Percentiles rank a stretch among this genome's conserved stretches.
phyloP scores from a whole-genome alignment of 2,329 filamentous ascomycete genomes.

The Alternaria brassicicola region DNA sequence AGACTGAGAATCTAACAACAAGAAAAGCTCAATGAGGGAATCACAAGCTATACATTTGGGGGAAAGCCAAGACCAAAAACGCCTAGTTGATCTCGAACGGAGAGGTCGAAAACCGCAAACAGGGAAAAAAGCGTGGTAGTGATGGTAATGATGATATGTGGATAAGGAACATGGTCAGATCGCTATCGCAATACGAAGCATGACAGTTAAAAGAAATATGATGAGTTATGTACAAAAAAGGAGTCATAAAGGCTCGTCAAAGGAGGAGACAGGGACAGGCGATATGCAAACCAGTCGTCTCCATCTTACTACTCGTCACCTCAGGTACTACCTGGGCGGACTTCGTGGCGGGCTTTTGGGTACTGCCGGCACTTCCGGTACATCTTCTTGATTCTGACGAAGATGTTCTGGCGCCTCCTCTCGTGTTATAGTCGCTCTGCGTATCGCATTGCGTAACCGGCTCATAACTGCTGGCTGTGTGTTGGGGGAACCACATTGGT shows the following conservation, averaged over 20 bases:
- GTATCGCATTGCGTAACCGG: constrained; percentile 40
- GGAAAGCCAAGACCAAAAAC: neutral
- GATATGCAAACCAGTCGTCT: constrained; percentile 9
- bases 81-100: neutral
- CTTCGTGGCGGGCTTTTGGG: constrained; percentile 30
- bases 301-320: constrained; percentile 1
- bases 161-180: constrained; percentile 1
- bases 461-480: constrained; percentile 29
- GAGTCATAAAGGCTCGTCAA: constrained; percentile 10
- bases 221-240: constrained; percentile 10
- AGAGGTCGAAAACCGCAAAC: neutral
- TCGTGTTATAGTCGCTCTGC: constrained; percentile 41
- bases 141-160: neutral
- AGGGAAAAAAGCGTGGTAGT: constrained; percentile 1
- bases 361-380: constrained; percentile 29
- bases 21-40: constrained; percentile 1
- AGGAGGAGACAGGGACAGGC: neutral
- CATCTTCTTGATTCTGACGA: constrained; percentile 13
- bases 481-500: constrained; percentile 20
- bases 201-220: constrained; percentile 2
- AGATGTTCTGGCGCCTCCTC: constrained; percentile 39
- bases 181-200: neutral
- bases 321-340: constrained; percentile 11
- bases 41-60: constrained; percentile 2
- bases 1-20: neutral